Evolutionary conservation across 192 early-diverging fungal species (phyloP), one percentile per base, ranked within the genome.

Genomic region (Coemansia sp.): DNA sequence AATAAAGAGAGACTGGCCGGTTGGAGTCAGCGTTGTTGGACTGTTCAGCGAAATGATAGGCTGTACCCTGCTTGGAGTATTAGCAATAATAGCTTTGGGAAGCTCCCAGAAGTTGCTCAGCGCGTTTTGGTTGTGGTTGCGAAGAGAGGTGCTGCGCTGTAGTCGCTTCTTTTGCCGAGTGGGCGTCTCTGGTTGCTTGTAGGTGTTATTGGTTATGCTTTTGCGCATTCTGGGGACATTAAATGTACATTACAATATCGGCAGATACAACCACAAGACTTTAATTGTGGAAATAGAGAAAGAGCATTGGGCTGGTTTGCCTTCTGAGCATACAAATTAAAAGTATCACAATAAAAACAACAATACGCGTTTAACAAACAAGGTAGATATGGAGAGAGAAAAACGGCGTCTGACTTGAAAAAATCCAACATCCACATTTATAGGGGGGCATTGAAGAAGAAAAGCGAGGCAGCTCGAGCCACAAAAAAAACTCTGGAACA

Each of bases 21-120:
- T 23, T 12, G 52, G 11, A 4, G 52, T 23, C 6, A 23, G 0
- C 21, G 21, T 11, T 23, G n/a, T 56, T 56, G 64, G 40, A 19
- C 26, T 45, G 19, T 16, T 45, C 9, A 58, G 21, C 8, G 56
- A 57, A 42, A 66, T 56, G 1, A 56, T 40, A 16, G 53, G 44
- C 43, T 66, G 64, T 6, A 66, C 53, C 48, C 64, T 52, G 42
- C 64, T 56, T 9, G 64, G 53, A 41, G 26, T 32, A 6, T 67
- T 67, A 19, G 16, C 18, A 2, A 44, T 41, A 44, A 66, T 9
- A 13, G 16, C 5, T 13, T 16, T 21, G 21, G 65, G 65, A 45
- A 67, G 56, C 32, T 67, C 65, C 65, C 65, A 67, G 65, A 57
- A 18, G 63, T 49, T 40, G 39, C 68, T 70, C 18, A 63, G 48